Conservation (phyloP, 2,329 filamentous ascomycete species). For the Mycocentrospora acerina region DNA sequence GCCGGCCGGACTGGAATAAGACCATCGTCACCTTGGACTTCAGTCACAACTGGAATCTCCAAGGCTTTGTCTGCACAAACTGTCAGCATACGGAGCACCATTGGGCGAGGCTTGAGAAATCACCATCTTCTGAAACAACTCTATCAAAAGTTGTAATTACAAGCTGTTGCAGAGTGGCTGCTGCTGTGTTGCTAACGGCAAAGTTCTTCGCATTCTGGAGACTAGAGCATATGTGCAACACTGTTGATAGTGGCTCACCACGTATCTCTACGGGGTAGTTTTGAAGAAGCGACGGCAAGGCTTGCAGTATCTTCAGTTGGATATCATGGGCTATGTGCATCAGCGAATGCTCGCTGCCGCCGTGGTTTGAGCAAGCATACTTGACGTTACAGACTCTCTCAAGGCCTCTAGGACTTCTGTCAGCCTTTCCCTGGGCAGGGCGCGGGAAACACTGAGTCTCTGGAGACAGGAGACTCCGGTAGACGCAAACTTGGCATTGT, state of each 20-base stretch:
- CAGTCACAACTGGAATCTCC: conserved; percentile 62
- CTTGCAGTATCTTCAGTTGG: conserved; percentile 93
- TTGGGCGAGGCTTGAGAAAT: conserved; percentile 3
- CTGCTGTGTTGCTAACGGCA: conserved; percentile 92
- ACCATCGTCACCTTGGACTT: conserved; percentile 67
- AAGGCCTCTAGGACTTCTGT: conserved; percentile 87
- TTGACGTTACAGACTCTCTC: conserved; percentile 72
- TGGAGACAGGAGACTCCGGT: conserved; percentile 89
- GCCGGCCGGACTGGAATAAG: conserved; percentile 69
- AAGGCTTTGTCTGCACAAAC: conserved; percentile 36
- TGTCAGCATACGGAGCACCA: conserved; percentile 12
- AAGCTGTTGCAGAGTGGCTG: conserved; percentile 93
- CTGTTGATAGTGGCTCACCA: conserved; percentile 76
- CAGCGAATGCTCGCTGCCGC: conserved; percentile 6
- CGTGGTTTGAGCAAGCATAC: conserved; percentile 51
- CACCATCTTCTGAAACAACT: conserved; percentile 78
- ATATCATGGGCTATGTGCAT: conserved; percentile 69
- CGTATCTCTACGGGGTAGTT: conserved; percentile 83
- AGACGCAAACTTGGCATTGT: conserved; percentile 84
- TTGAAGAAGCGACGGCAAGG: conserved; percentile 82
- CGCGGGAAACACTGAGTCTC: conserved; percentile 78
- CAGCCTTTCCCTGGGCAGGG: conserved; percentile 75
- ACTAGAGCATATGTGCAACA: conserved; percentile 87
- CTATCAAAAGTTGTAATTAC: conserved; percentile 93
- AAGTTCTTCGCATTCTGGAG: conserved; percentile 89